Conservation (phyloP, 2,329 filamentous ascomycete species). For the Didymella pinodella region DNA sequence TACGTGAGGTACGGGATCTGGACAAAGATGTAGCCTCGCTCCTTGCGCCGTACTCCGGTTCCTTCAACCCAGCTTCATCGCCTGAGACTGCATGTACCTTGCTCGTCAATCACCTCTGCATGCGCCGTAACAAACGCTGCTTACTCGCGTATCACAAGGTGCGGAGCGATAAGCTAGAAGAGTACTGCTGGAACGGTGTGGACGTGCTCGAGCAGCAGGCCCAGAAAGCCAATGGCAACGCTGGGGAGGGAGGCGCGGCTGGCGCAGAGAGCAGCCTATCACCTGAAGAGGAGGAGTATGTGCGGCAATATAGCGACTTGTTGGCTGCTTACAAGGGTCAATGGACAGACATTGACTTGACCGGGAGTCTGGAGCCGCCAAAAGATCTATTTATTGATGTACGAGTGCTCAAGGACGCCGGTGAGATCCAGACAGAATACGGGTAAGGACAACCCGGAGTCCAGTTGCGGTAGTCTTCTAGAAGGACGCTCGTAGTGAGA, state of each 20-base stretch:
- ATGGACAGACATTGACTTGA: conserved; percentile 97
- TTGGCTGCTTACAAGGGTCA: conserved; percentile 97
- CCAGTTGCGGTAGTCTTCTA: not conserved
- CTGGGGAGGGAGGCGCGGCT: conserved; percentile 55
- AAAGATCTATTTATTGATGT: conserved; percentile 97
- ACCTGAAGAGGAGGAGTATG: conserved; percentile 96
- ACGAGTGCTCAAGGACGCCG: conserved; percentile 91
- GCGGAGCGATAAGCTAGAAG: conserved; percentile 88
- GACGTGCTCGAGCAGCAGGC: conserved; percentile 75
- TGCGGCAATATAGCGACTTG: conserved; percentile 88
- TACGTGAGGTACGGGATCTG: conserved; percentile 90
- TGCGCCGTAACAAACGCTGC: conserved; percentile 95
- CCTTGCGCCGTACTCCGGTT: conserved; percentile 81
- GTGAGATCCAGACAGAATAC: conserved; percentile 99
- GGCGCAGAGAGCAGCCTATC: conserved; percentile 77
- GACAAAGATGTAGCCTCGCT: conserved; percentile 83
- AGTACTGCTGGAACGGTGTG: conserved; percentile 88
- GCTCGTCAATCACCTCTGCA: conserved; percentile 91
- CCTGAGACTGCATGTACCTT: conserved; percentile 86
- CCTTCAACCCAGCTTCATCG: conserved; percentile 84
- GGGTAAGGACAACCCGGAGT: conserved; percentile 68
- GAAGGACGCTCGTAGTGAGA: not conserved
- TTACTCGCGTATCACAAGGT: conserved; percentile 93
- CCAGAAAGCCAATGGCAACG: conserved; percentile 46
- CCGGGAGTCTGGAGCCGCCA: conserved; percentile 92